Conservation (phyloP, 495 filamentous ascomycete genomes). For the Penicillium canescens region DNA sequence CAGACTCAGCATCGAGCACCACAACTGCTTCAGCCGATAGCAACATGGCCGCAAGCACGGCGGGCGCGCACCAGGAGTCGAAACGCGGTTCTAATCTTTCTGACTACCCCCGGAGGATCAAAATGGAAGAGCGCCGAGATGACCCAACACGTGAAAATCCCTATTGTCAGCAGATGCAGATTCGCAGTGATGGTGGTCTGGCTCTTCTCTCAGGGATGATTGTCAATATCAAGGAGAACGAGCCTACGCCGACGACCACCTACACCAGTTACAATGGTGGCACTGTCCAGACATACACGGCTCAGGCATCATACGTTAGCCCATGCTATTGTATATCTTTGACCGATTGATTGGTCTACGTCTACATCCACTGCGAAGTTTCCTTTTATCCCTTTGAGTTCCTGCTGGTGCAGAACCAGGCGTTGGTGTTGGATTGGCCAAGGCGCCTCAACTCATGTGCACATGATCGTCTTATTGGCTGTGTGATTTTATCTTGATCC, state of each 20-base stretch:
- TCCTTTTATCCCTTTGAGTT: constrained; percentile 23
- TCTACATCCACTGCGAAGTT: constrained; percentile 16
- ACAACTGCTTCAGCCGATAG: constrained; percentile 16
- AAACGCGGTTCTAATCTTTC: constrained; percentile 19
- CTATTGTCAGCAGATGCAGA: constrained; percentile 72
- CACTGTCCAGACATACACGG: constrained; percentile 38
- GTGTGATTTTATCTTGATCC: constrained; percentile 22
- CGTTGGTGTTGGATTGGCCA: constrained; percentile 27
- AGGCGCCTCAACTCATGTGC: constrained; percentile 26
- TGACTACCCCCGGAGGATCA: constrained; percentile 70
- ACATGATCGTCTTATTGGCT: constrained; percentile 26
- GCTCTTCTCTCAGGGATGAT: constrained; percentile 46
- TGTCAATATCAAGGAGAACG: constrained; percentile 61
- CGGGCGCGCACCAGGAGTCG: constrained; percentile 7
- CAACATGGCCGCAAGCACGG: constrained; percentile 22
- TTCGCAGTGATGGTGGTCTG: constrained; percentile 51
- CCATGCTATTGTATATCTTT: constrained; percentile 46
- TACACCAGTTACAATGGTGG: constrained; percentile 23
- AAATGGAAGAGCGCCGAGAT: constrained; percentile 75
- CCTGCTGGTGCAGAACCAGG: constrained; percentile 16
- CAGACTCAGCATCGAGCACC: constrained; percentile 31
- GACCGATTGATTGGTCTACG: constrained; percentile 31
- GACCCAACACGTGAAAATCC: constrained; percentile 41
- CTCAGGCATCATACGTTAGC: constrained; percentile 38
- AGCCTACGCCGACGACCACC: constrained; percentile 46